phyloP scores from a whole-genome alignment of 148 eudicot species.

The Cornus controversa region DNA sequence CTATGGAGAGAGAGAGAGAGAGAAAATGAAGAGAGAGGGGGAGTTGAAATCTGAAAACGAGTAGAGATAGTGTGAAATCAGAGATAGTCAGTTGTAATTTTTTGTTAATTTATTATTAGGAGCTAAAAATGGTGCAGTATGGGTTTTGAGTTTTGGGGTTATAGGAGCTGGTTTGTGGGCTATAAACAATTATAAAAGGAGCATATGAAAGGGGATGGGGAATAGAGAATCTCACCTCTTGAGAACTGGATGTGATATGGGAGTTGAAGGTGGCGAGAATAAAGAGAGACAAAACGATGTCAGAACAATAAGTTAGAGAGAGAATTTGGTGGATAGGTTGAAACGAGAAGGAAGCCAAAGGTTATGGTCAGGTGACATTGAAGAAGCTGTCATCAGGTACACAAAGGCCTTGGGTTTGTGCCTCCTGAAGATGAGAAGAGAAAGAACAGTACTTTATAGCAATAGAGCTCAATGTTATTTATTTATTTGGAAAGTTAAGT shows the following conservation, averaged over 20 bases:
- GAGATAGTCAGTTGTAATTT: too few species aligned
- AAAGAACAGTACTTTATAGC: constrained; percentile 57
- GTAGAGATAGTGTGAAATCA: too few species aligned
- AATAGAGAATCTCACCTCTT: too few species aligned
- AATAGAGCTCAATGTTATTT: constrained; percentile 71
- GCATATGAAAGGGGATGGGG: constrained; percentile 25
- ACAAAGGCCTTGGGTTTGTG: constrained; percentile 55
- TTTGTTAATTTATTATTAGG: too few species aligned
- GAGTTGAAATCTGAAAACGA: too few species aligned
- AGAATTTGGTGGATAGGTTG: constrained; percentile 32
- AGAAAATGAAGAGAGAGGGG: too few species aligned
- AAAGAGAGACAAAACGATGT: constrained; percentile 38
- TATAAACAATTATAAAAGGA: too few species aligned
- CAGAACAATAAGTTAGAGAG: constrained; percentile 36
- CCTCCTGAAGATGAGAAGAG: constrained; percentile 46
- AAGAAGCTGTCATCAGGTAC: constrained; percentile 42
- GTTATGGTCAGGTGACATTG: constrained; percentile 42
- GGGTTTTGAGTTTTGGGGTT: too few species aligned
- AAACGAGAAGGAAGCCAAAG: constrained; percentile 55
- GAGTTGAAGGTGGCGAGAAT: constrained; percentile 45
- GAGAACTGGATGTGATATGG: constrained; percentile 47
- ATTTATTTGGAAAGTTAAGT: too few species aligned
- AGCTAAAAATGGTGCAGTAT: too few species aligned
- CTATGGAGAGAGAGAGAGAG: too few species aligned
- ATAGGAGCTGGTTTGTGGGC: too few species aligned